Base-by-base conservation (phyloP, 495 filamentous ascomycete genomes). In the Cercophora samala region DNA sequence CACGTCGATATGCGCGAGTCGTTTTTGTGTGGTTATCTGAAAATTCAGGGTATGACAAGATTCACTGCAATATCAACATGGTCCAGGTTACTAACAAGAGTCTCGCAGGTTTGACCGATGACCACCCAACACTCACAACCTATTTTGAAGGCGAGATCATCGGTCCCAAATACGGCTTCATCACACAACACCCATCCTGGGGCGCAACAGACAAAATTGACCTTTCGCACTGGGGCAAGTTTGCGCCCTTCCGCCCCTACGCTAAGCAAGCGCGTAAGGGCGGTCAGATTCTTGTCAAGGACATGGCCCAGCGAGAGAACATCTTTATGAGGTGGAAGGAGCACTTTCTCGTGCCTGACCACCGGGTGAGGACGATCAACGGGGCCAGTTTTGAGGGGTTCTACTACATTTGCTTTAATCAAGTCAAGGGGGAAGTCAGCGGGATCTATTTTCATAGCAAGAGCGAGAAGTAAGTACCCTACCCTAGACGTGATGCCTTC, bases 281-380 rank as follows among this genome's bases (percentile, higher is more conserved):
- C 37, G 80, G 79, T 24, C 76, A 78, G 60, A 74, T 80, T 29
- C 58, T 74, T 23, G 83, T 86, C 63, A 84, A 86, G n/a, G 89
- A 94, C 73, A 87, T 92, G 69, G 88, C 86, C 22, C 90, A 96
- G 75, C 84, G 88, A 64, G 93, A 97, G 70, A 89, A 97, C 75
- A 89, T 99, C 21, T 99, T 98, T 76, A 99, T 99, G 96, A 87
- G 96, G 60, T 99, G 96, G 96, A 99, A 99, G 76, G 96, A 99
- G 77, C 91, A 96, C 70, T 99, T 99, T 74, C 84, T 99, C 8
- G 96, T 99, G 3, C 96, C 96, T 11, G 93, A 98, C 72, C 96
- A 99, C 77, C 86, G 92, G 2, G 92, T 97, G 22, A 82, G 87
- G 66, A 92, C 91, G 19, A 95, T 99, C 66, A 89, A 87, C 26